Base-by-base conservation (phyloP, 148 eudicot species). In the Limonium bicolor region DNA sequence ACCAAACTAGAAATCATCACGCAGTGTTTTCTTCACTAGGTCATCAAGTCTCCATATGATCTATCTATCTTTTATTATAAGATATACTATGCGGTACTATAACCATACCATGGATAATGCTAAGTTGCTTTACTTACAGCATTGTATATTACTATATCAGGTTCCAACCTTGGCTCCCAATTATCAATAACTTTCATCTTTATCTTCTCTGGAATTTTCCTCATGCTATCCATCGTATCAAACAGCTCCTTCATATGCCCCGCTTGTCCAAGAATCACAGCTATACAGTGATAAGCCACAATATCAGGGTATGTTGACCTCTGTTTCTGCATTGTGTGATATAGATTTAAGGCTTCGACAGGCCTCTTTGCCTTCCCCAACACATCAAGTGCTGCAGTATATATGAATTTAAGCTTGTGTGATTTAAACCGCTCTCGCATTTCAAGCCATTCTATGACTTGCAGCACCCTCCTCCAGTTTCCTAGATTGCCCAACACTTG, bases 251-350 rank as follows among this genome's bases (percentile, higher is more conserved):
- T 88, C 75, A 88, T 63, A 67, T 88, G 67, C 44, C 97, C 97
- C 20, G 92, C 94, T 80, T 83, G 92, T 60, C 97, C 97, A 63
- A 88, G 97, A 54, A 81, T 88, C 51, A 88, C 81, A 64, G 92
- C 86, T 53, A 88, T 72, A 18, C 77, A 77, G 46, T 47, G 92
- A 72, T 88, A 88, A 40, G 94, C 71, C 20, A 82, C 87, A 56
- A 72, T 60, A 60, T 88, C 97, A 4, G 97, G 97, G 63, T 88
- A 88, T 3, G 92, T 60, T 55, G 74, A 61, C 70, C 61, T 57
- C 39, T 72, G 66, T 58, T 75, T 67, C 94, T 88, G 78, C 96
- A 87, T 82, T 34, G 60, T 28, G 28, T 38, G 49, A 58, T 78
- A 87, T 34, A 87, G 29, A 68, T 87, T 87, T 25, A 78, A 69